Percentiles rank a stretch among this genome's conserved stretches.
phyloP scores from a whole-genome alignment of 2,329 filamentous ascomycete genomes.

The Nothomitra cinnamomea region DNA sequence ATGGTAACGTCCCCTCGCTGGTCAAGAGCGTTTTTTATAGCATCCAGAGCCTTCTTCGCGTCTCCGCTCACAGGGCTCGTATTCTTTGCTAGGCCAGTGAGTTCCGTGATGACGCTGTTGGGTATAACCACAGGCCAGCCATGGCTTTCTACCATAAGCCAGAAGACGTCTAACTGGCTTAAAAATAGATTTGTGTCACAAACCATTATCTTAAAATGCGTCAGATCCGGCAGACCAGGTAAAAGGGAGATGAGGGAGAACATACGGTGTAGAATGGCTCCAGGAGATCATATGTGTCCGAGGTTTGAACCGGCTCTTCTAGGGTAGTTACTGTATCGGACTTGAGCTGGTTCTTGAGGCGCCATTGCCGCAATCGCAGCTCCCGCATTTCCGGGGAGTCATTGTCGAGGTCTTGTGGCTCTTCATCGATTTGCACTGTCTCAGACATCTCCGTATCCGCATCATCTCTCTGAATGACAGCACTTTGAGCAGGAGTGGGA shows the following conservation, averaged over 20 bases:
- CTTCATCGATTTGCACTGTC: conserved; percentile 9
- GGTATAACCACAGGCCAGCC: conserved; percentile 15
- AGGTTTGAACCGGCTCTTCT: conserved; percentile 4
- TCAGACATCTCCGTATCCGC: conserved; percentile 13
- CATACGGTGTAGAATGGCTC: conserved; percentile 10
- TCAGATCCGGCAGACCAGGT: conserved; percentile 6
- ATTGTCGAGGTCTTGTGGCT: conserved; percentile 13
- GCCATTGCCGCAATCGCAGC: conserved; percentile 11
- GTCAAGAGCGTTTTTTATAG: conserved; percentile 12
- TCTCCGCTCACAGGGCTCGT: conserved; percentile 10
- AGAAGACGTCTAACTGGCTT: conserved; percentile 14
- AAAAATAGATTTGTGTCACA: conserved; percentile 16
- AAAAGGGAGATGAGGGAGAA: not conserved
- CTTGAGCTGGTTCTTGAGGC: conserved; percentile 10
- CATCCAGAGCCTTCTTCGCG: conserved; percentile 11
- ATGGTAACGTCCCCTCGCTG: conserved; percentile 14
- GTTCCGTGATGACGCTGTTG: conserved; percentile 15
- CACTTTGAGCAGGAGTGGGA: not conserved
- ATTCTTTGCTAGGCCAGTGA: conserved; percentile 13
- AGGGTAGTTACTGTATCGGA: not conserved
- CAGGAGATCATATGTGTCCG: conserved; percentile 9
- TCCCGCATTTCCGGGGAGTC: conserved; percentile 11
- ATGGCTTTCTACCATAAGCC: conserved; percentile 11
- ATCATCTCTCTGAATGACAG: conserved; percentile 8
- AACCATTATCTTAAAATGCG: conserved; percentile 11